These are phyloP conservation scores for Vachellia collinsii DNA, from an alignment of 306 rosid genomes.

Conservation along the genomic window DNA sequence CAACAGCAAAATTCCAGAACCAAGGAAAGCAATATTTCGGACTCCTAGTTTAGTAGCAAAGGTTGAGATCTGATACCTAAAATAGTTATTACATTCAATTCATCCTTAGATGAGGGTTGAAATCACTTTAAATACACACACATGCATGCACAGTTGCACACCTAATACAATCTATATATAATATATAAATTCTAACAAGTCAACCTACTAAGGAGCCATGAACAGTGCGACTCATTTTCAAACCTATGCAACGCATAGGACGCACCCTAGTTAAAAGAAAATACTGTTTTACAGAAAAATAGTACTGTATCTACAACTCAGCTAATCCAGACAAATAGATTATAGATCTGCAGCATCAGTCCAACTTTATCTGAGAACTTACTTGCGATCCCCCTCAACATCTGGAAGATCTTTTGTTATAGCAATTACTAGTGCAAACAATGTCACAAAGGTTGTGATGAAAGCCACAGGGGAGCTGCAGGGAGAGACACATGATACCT, in stretches of 20 bases:
- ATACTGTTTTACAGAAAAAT: background rate
- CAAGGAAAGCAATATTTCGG: slow-evolving; percentile 83
- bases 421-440: slow-evolving; percentile 94
- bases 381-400: slow-evolving; percentile 97
- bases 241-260: background rate
- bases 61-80: slow-evolving; percentile 92
- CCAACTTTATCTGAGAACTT: slow-evolving; percentile 42
- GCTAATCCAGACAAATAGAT: slow-evolving; percentile 34
- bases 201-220: background rate
- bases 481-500: slow-evolving; percentile 35
- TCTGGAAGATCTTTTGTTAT: slow-evolving; percentile 98
- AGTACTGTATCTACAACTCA: slow-evolving; percentile 21
- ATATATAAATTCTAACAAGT: background rate
- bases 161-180: background rate
- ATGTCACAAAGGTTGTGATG: slow-evolving; percentile 87
- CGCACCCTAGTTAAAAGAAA: background rate
- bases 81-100: slow-evolving; percentile 32
- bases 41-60: slow-evolving; percentile 95
- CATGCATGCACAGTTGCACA: background rate
- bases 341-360: slow-evolving; percentile 8
- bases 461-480: slow-evolving; percentile 94
- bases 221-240: background rate
- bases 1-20: slow-evolving; percentile 86
- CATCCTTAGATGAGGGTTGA: slow-evolving; percentile 27
- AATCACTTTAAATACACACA: background rate